phyloP scores from a whole-genome alignment of 1,139 yeast genomes.

The Saccharomyces pastorianus region DNA sequence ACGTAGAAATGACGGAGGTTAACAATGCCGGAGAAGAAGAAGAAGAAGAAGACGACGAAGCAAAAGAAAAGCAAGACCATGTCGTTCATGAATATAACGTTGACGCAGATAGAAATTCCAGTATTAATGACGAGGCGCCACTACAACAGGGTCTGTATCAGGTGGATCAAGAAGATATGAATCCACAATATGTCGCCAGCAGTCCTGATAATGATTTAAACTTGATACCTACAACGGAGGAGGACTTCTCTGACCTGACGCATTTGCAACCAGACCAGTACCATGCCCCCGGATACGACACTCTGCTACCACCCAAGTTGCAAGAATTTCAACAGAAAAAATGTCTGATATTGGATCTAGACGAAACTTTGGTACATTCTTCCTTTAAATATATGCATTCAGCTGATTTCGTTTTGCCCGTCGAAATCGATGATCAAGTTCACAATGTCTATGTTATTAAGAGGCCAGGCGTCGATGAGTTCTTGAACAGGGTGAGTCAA shows the following conservation, averaged over 20 bases:
- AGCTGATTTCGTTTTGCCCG: slow-evolving; percentile 93
- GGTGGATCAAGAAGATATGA: slow-evolving; percentile 2
- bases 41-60: slow-evolving; percentile 3
- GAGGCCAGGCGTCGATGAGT: slow-evolving; percentile 96
- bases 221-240: slow-evolving; percentile 11
- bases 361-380: slow-evolving; percentile 93
- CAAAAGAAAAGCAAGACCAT: slow-evolving; percentile 10
- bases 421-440: slow-evolving; percentile 77
- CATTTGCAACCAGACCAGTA: slow-evolving; percentile 64
- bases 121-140: background rate
- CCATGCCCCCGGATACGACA: slow-evolving; percentile 52
- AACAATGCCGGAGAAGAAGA: background rate
- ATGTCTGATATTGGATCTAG: slow-evolving; percentile 85
- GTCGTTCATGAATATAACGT: slow-evolving; percentile 19
- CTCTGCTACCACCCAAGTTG: slow-evolving; percentile 49
- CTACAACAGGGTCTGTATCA: background rate
- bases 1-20: slow-evolving; percentile 1
- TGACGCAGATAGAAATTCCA: slow-evolving; percentile 22
- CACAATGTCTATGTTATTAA: slow-evolving; percentile 95
- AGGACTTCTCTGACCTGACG: slow-evolving; percentile 42
- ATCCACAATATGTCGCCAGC: slow-evolving; percentile 1
- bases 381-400: slow-evolving; percentile 85
- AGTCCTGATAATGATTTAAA: slow-evolving; percentile 17
- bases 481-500: slow-evolving; percentile 73
- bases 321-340: slow-evolving; percentile 47